phyloP scores from a whole-genome alignment of 2,329 filamentous ascomycete genomes.

The Lasiodiplodia sp. region DNA sequence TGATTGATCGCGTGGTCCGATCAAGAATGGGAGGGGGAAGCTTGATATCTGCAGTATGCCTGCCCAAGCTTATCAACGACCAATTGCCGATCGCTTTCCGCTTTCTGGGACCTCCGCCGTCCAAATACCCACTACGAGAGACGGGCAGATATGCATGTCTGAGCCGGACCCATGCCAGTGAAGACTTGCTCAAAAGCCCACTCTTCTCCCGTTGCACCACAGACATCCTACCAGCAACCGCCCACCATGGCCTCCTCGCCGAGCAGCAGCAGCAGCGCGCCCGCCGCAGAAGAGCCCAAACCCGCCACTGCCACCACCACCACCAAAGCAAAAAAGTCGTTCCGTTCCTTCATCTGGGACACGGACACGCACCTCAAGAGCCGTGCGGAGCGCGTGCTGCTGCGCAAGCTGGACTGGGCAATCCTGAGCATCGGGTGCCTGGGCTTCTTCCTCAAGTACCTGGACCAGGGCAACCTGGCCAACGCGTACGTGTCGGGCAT shows the following conservation, averaged over 20 bases:
- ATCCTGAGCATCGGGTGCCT: constrained; percentile 32
- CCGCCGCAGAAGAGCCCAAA: background rate
- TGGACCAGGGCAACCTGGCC: constrained; percentile 7
- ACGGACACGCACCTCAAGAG: constrained; percentile 30
- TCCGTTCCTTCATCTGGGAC: constrained; percentile 33
- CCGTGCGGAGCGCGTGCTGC: constrained; percentile 30
- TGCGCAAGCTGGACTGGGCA: constrained; percentile 33
- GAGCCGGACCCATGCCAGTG: background rate
- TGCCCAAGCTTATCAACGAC: constrained; percentile 2
- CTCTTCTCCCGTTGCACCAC: background rate
- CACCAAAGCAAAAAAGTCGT: background rate
- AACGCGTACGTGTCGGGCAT: constrained; percentile 26
- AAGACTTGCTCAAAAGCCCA: background rate
- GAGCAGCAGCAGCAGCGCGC: background rate
- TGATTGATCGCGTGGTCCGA: constrained; percentile 12
- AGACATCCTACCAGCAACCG: background rate
- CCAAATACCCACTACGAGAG: background rate
- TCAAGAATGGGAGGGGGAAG: constrained; percentile 15
- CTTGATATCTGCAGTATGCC: constrained; percentile 11
- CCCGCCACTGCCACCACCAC: background rate
- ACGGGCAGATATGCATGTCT: background rate
- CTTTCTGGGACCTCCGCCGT: background rate
- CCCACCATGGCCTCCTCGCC: background rate
- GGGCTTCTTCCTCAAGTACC: constrained; percentile 22
- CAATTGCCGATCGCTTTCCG: background rate